A percentile compares a stretch with the other conserved stretches of the same genome.
Conservation (phyloP, 352 stramenopile species). For the Phytopythium mirpurense region DNA sequence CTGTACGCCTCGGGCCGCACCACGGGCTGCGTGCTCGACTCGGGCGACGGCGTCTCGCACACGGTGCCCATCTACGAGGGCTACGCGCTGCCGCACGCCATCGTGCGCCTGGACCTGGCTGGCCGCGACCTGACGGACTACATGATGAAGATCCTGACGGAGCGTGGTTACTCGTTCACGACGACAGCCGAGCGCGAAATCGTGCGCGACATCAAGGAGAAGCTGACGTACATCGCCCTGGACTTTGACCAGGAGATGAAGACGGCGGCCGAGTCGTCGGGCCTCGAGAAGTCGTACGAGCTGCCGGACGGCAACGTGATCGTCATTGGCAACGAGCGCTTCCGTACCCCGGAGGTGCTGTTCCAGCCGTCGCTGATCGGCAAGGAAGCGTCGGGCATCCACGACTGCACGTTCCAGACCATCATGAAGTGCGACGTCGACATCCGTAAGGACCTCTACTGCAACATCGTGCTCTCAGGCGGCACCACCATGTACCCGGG, state of each 20-base stretch:
- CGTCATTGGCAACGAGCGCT: slow-evolving; percentile 95
- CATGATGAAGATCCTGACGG: slow-evolving; percentile 95
- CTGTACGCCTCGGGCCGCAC: slow-evolving; percentile 33
- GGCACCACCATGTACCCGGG: slow-evolving; percentile 95
- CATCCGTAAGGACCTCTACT: slow-evolving; percentile 93
- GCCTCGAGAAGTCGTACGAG: slow-evolving; percentile 95
- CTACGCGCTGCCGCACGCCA: slow-evolving; percentile 93
- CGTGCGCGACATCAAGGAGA: slow-evolving; percentile 97
- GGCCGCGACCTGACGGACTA: slow-evolving; percentile 94
- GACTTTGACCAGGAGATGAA: slow-evolving; percentile 94
- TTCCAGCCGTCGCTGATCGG: slow-evolving; percentile 95
- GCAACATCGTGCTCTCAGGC: slow-evolving; percentile 96
- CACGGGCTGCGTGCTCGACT: slow-evolving; percentile 91
- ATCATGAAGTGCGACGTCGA: slow-evolving; percentile 92
- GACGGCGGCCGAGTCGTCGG: slow-evolving; percentile 75
- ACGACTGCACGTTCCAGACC: slow-evolving; percentile 67
- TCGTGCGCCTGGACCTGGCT: slow-evolving; percentile 92
- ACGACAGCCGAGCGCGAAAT: slow-evolving; percentile 95
- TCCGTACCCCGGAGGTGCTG: slow-evolving; percentile 93
- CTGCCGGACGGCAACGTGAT: slow-evolving; percentile 98
- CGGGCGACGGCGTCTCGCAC: slow-evolving; percentile 92
- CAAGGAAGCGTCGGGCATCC: slow-evolving; percentile 78
- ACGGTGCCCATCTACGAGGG: slow-evolving; percentile 96
- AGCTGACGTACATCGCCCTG: slow-evolving; percentile 93
- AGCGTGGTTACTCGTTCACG: slow-evolving; percentile 93